A percentile compares a stretch with the other conserved stretches of the same genome.
phyloP scores from a whole-genome alignment of 2,329 filamentous ascomycete genomes.

The Didymella pomorum region DNA sequence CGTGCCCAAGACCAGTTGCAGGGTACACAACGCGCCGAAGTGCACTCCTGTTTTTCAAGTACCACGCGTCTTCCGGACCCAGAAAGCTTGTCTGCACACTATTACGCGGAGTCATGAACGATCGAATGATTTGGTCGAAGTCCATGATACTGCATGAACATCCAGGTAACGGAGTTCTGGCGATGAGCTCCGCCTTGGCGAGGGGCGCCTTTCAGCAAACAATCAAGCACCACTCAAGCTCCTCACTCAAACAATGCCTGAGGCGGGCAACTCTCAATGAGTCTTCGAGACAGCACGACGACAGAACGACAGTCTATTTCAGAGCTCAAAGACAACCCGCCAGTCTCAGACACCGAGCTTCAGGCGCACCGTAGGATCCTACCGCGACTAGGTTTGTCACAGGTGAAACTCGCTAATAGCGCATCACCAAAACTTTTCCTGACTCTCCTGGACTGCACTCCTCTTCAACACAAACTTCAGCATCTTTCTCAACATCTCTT shows the following conservation, averaged over 20 bases:
- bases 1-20: neutral
- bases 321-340: conserved; percentile 2
- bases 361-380: conserved; percentile 18
- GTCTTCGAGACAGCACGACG: neutral
- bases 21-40: neutral
- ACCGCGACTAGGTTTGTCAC: conserved; percentile 15
- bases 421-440: conserved; percentile 18
- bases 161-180: neutral
- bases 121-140: neutral
- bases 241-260: conserved; percentile 8
- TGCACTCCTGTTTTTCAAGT: neutral
- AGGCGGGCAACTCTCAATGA: neutral
- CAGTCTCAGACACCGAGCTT: conserved; percentile 16
- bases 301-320: neutral
- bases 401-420: conserved; percentile 21
- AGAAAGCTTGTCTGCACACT: conserved; percentile 3
- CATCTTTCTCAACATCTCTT: neutral
- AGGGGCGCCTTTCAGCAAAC: conserved; percentile 6
- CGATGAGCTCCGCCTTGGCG: conserved; percentile 16
- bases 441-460: conserved; percentile 6
- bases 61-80: neutral
- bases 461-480: neutral
- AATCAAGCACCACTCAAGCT: conserved; percentile 1
- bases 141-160: neutral
- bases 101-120: neutral